Base-by-base conservation (phyloP, 768 basidiomycete genomes). In the Lactarius sanguifluus region DNA sequence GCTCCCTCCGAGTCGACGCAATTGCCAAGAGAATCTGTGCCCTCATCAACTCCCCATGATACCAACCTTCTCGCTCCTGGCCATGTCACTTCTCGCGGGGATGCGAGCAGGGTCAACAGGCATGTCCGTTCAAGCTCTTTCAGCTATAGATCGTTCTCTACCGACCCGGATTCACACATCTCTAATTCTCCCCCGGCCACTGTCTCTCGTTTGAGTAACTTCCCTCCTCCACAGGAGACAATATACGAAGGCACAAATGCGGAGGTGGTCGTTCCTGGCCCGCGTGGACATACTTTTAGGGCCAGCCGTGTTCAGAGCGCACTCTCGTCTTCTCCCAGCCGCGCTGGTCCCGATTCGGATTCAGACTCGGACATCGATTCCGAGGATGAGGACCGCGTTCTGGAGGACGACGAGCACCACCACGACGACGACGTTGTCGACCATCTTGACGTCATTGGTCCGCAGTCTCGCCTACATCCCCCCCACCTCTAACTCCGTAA, bases 401-500 rank as follows among this genome's bases (percentile, higher is more conserved):
- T 71, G 25, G 66, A 68, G 62, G 67, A 70, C 32, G 64, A 74
- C 41, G 72, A 75, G 2, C 72, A 77, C 25, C 81, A 85, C 64
- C 88, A 93, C 72, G 84, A 88, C 66, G 89, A 93, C 71, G 88
- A 91, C 71, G 84, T 93, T 57, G 90, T 94, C 6, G 92, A 93
- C 67, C 87, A 93, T 74, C 77, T 94, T 70, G 92, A 94, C 76
- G 88, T 86, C 52, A 90, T 92, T 66, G 90, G 89, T 87, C 70
- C 55, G 79, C 70, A 30, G 38, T 47, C 40, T 52, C 60, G 30
- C 16, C 30, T 41, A n/a, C 12, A 9, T 55, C 34, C 41, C 66
- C 13, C 45, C 38, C 38, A 54, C 59, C 40, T 68, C 28, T 25
- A 50, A 62, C 32, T 34, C 32, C 59, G 52, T 45, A 59, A 34